These are phyloP conservation scores for Penicillium alfredii DNA, from an alignment of 495 filamentous ascomycete species.

Conservation along the genomic window DNA sequence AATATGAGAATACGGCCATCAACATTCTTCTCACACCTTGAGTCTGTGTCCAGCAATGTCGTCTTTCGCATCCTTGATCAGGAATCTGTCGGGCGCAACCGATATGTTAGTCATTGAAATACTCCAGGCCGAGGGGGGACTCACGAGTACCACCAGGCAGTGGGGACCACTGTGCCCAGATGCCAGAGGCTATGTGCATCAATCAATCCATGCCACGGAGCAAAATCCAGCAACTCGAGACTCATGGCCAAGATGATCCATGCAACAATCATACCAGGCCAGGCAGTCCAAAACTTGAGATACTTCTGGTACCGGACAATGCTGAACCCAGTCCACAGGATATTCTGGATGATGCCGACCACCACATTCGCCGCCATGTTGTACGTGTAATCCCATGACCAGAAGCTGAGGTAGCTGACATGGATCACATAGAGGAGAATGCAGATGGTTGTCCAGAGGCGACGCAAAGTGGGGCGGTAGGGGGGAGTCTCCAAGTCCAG, in stretches of 20 bases:
- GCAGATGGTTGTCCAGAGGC: slow-evolving; percentile 71
- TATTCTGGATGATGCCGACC: slow-evolving; percentile 72
- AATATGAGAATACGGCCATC: too few relatives aligned
- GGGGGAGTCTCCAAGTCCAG: slow-evolving; percentile 59
- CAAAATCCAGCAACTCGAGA: slow-evolving; percentile 88
- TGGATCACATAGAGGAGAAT: slow-evolving; percentile 65
- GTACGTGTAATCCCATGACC: slow-evolving; percentile 91
- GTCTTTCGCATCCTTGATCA: slow-evolving; percentile 71
- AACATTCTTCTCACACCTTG: slow-evolving; percentile 34
- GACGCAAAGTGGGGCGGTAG: slow-evolving; percentile 52
- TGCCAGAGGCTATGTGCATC: slow-evolving; percentile 98
- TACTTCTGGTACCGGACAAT: slow-evolving; percentile 64
- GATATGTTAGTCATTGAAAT: slow-evolving; percentile 16
- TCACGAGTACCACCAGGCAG: slow-evolving; percentile 93
- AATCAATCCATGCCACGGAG: slow-evolving; percentile 72
- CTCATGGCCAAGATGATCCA: slow-evolving; percentile 95
- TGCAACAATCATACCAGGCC: slow-evolving; percentile 88
- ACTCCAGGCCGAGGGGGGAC: slow-evolving; percentile 30
- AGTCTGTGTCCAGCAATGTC: slow-evolving; percentile 54
- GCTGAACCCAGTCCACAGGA: slow-evolving; percentile 82
- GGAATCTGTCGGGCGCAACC: slow-evolving; percentile 50
- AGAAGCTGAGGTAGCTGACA: slow-evolving; percentile 75
- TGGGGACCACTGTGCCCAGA: slow-evolving; percentile 81
- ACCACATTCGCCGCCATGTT: slow-evolving; percentile 95
- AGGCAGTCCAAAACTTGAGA: slow-evolving; percentile 68